These are phyloP conservation scores for Cenchrus purpureus DNA, from an alignment of 176 grass and related monocot genomes.

Conservation along the genomic window DNA sequence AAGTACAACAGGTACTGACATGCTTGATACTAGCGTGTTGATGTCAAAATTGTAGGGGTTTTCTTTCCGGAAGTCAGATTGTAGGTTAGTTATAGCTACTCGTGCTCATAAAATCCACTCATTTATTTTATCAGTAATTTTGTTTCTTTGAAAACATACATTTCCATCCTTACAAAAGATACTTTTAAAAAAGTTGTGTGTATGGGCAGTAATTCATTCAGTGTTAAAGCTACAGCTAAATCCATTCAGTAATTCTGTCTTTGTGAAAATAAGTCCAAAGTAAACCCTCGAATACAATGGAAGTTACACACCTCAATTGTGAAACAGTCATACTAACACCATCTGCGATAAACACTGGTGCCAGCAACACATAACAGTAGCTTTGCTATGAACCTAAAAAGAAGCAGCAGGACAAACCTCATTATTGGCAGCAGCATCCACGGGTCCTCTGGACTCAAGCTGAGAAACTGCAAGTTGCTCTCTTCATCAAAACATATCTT, in stretches of 20 bases:
- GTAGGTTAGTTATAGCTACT: not conserved
- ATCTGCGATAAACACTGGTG: not conserved
- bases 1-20: not conserved
- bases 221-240: not conserved
- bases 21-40: not conserved
- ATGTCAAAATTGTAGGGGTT: not conserved
- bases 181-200: not conserved
- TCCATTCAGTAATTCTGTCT: not conserved
- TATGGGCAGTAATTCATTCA: not conserved
- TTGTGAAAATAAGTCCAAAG: not conserved
- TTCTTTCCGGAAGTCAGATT: too few relatives aligned
- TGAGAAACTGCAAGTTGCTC: conserved; percentile 38
- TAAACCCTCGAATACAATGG: not conserved
- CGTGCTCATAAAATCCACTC: not conserved
- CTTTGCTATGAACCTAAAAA: not conserved
- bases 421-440: conserved; percentile 10
- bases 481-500: conserved; percentile 40
- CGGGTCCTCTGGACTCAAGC: conserved; percentile 1
- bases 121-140: not conserved
- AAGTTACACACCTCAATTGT: not conserved
- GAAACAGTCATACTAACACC: not conserved
- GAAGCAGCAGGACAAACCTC: conserved; percentile 30
- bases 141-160: not conserved
- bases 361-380: not conserved
- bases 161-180: not conserved